Conservation (phyloP, 1,284 basidiomycete genomes). For the Cutaneotrichosporon sp. region DNA sequence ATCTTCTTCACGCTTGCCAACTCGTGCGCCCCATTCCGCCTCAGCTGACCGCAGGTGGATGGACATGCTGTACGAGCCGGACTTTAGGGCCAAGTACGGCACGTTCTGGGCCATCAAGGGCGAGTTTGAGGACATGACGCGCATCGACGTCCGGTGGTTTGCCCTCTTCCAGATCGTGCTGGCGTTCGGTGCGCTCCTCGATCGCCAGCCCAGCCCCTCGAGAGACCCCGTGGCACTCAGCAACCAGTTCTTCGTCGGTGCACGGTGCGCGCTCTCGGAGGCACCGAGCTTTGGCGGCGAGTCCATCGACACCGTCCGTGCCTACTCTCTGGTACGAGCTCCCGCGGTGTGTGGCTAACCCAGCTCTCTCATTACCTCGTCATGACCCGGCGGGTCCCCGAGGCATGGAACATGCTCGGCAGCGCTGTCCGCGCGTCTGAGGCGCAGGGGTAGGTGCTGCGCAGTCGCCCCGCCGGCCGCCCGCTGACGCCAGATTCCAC, state of each 20-base stretch:
- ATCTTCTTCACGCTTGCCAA: constrained; percentile 36
- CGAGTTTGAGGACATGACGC: constrained; percentile 30
- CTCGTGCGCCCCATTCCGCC: constrained; percentile 20
- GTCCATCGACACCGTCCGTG: constrained; percentile 37
- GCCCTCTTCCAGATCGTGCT: constrained; percentile 38
- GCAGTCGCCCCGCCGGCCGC: no score
- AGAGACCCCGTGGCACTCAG: constrained; percentile 29
- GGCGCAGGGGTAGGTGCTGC: constrained; percentile 34
- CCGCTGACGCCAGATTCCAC: constrained; percentile 30
- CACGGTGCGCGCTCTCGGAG: constrained; percentile 32
- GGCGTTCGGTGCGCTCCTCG: constrained; percentile 38
- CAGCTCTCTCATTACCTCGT: constrained; percentile 37
- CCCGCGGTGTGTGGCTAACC: constrained; percentile 2
- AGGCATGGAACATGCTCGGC: constrained; percentile 40
- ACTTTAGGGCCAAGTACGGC: constrained; percentile 32
- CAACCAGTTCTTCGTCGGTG: constrained; percentile 28
- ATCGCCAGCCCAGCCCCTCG: constrained; percentile 14
- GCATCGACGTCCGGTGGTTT: constrained; percentile 38
- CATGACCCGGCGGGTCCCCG: constrained; percentile 31
- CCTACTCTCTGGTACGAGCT: constrained; percentile 30
- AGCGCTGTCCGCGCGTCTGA: constrained; percentile 32
- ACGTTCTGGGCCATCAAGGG: constrained; percentile 30
- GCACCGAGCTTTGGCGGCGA: constrained; percentile 36
- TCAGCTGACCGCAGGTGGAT: constrained; percentile 24
- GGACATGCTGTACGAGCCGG: constrained; percentile 37